These are phyloP conservation scores for Platanthera zijinensis DNA, from an alignment of 106 monocot genomes.

Conservation along the genomic window DNA sequence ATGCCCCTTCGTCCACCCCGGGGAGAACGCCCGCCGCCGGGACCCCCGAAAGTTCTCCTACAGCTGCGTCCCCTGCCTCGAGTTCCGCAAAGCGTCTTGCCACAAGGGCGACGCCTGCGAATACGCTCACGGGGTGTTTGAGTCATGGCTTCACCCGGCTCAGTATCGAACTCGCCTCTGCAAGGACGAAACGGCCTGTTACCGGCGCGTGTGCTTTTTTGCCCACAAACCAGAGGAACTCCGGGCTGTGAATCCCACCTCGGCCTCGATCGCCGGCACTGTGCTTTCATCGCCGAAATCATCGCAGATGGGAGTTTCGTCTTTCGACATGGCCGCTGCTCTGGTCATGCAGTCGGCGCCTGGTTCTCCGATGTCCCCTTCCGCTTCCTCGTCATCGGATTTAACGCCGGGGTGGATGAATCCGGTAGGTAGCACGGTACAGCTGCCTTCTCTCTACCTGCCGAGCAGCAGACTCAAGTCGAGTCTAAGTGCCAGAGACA, in stretches of 20 bases:
- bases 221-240: slow-evolving; percentile 71
- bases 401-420: slow-evolving; percentile 28
- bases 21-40: slow-evolving; percentile 66
- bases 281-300: slow-evolving; percentile 25
- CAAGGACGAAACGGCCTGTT: slow-evolving; percentile 49
- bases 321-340: slow-evolving; percentile 39
- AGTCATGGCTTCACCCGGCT: slow-evolving; percentile 60
- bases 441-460: slow-evolving; percentile 26
- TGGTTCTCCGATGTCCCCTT: slow-evolving; percentile 18
- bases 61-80: slow-evolving; percentile 65
- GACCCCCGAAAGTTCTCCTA: slow-evolving; percentile 53
- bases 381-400: slow-evolving; percentile 6
- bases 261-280: slow-evolving; percentile 22
- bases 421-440: slow-evolving; percentile 7
- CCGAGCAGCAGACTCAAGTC: slow-evolving; percentile 44
- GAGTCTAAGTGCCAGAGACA: slow-evolving; percentile 24
- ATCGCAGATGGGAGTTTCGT: slow-evolving; percentile 12
- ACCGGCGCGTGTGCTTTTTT: slow-evolving; percentile 58
- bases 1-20: slow-evolving; percentile 72
- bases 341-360: slow-evolving; percentile 28
- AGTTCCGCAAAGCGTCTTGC: slow-evolving; percentile 67
- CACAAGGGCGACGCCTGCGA: slow-evolving; percentile 57
- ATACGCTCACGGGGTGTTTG: slow-evolving; percentile 74
- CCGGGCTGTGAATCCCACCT: slow-evolving; percentile 25
- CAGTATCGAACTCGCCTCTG: slow-evolving; percentile 60